Evolutionary conservation across 371 early-diverging fungal genomes (phyloP).

Genomic region (Apophysomyces sp.): DNA sequence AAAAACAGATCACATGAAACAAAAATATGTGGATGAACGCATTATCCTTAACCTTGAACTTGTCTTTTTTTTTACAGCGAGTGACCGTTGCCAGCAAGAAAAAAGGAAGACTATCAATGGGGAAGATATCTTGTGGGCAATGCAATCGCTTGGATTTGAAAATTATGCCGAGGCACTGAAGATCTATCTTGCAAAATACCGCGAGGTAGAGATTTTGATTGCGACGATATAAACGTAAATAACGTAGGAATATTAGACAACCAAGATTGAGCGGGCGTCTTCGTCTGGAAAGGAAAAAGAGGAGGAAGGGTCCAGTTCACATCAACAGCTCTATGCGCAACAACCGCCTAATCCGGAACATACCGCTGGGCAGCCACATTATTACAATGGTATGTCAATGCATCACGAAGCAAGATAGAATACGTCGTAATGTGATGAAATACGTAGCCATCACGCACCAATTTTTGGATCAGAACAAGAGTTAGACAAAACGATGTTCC

Average conservation of each 20-base stretch:
- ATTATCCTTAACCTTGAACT: conserved; percentile 19
- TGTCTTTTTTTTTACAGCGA: conserved; percentile 56
- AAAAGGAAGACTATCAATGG: conserved; percentile 99
- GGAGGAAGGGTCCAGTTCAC: conserved; percentile 25
- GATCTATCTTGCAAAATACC: conserved; percentile 90
- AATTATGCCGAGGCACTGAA: conserved; percentile 96
- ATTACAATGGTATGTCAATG: not conserved
- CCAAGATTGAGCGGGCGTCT: conserved; percentile 56
- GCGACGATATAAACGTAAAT: not conserved
- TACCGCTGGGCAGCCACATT: not conserved
- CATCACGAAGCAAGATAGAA: not conserved
- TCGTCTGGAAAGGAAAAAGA: conserved; percentile 53
- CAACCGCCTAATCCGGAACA: conserved; percentile 12
- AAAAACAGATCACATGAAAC: not conserved
- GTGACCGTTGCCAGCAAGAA: conserved; percentile 94
- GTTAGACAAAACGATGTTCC: not conserved
- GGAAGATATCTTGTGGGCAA: conserved; percentile 99
- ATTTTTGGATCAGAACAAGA: not conserved
- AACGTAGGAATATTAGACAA: conserved; percentile 34
- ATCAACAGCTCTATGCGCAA: conserved; percentile 18
- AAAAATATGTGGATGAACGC: not conserved
- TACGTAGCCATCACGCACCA: not conserved
- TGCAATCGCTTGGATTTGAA: conserved; percentile 98
- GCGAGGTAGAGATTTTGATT: conserved; percentile 60
- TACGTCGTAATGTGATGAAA: not conserved